A percentile compares a stretch with the other conserved stretches of the same genome.
Conservation (phyloP, 192 early-diverging fungal genomes). For the Dissophora globulifera region DNA sequence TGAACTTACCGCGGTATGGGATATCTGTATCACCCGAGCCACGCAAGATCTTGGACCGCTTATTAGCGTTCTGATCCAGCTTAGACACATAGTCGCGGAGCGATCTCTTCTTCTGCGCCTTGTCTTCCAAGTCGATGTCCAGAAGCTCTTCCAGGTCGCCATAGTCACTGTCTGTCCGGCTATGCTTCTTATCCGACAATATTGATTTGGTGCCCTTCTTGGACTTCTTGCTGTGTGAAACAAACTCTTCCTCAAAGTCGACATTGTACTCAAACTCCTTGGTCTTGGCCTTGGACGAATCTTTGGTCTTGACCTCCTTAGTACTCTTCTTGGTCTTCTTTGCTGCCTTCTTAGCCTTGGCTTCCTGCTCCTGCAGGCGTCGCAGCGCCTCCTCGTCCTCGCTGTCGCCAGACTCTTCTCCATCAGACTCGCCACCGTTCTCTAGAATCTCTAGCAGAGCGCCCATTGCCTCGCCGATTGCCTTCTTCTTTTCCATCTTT, state of each 20-base stretch:
- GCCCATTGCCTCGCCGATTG: conserved; percentile 56
- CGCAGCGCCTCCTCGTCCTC: conserved; percentile 20
- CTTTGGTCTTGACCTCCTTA: conserved; percentile 19
- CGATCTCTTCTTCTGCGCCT: conserved; percentile 70
- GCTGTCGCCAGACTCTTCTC: conserved; percentile 37
- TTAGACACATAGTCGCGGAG: conserved; percentile 71
- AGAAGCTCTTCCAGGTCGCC: conserved; percentile 80
- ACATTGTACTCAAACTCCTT: conserved; percentile 42
- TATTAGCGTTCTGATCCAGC: conserved; percentile 66
- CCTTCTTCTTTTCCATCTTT: conserved; percentile 67
- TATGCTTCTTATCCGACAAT: conserved; percentile 30
- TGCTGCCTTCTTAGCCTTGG: conserved; percentile 44
- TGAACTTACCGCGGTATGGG: conserved; percentile 75
- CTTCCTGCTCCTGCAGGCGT: conserved; percentile 10
- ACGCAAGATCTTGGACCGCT: conserved; percentile 54
- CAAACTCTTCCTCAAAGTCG: conserved; percentile 49
- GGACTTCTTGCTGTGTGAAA: conserved; percentile 48
- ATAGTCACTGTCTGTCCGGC: conserved; percentile 66
- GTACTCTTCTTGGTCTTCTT: conserved; percentile 41
- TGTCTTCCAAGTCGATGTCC: conserved; percentile 84
- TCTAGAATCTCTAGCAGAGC: conserved; percentile 60
- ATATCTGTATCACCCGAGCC: conserved; percentile 82
- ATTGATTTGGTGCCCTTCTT: conserved; percentile 46
- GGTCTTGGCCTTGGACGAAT: conserved; percentile 7
- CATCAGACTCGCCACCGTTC: conserved; percentile 52